Conservation (phyloP, 495 filamentous ascomycete genomes). For the Neurospora discreta region DNA sequence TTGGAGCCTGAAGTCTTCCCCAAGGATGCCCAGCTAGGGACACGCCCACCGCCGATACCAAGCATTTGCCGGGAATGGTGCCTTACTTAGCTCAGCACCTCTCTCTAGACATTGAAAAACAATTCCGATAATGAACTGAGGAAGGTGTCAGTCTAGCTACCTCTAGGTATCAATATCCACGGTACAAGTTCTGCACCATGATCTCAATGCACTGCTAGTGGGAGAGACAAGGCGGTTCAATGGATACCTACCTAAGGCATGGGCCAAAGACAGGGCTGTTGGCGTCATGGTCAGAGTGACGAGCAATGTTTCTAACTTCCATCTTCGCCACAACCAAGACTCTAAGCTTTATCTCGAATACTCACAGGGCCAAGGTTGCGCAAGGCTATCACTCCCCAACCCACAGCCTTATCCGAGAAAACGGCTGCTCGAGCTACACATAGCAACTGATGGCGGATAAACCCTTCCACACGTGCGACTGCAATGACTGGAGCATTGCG, state of each 20-base stretch:
- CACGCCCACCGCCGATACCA: background rate
- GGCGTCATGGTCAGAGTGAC: background rate
- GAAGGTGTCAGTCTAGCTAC: background rate
- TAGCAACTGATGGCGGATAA: background rate
- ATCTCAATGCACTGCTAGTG: background rate
- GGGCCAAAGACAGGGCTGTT: too few relatives aligned
- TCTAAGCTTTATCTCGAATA: background rate
- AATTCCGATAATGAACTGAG: background rate
- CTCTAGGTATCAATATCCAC: background rate
- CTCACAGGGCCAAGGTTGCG: background rate
- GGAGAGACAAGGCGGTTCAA: background rate
- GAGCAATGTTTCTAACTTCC: background rate
- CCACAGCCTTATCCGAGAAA: background rate
- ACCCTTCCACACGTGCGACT: constrained; percentile 48
- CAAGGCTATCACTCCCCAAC: background rate
- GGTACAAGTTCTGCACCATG: background rate
- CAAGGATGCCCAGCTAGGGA: background rate
- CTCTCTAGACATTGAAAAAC: background rate
- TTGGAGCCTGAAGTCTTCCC: background rate
- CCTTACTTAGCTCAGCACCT: background rate
- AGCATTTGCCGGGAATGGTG: background rate
- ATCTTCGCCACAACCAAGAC: background rate
- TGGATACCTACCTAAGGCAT: too few relatives aligned
- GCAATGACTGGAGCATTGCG: constrained; percentile 36
- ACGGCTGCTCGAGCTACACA: background rate